Evolutionary conservation across 2,329 filamentous ascomycete species (phyloP).

Genomic region (Grosmannia huntii): DNA sequence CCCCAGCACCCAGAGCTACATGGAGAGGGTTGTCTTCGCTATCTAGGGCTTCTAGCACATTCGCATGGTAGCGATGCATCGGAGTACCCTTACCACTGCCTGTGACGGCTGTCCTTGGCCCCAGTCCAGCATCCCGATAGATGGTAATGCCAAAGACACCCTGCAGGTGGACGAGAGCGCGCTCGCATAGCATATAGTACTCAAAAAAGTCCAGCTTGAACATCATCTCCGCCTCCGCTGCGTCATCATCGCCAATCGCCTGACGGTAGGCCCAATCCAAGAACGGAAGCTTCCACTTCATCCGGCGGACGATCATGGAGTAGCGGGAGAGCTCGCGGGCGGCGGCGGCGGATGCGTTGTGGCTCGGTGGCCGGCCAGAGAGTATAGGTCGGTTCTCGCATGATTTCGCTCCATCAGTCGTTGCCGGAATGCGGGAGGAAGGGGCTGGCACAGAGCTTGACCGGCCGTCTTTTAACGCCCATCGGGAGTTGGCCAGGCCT

Average conservation of each 20-base stretch:
- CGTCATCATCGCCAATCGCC: conserved; percentile 20
- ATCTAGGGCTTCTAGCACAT: conserved; percentile 51
- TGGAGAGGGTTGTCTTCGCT: conserved; percentile 44
- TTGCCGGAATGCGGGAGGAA: not conserved
- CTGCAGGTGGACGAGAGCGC: conserved; percentile 55
- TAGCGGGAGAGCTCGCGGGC: conserved; percentile 37
- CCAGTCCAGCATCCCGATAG: conserved; percentile 16
- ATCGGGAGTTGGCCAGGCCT: conserved; percentile 9
- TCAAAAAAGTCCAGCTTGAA: conserved; percentile 72
- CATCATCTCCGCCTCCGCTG: conserved; percentile 47
- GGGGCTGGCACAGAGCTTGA: conserved; percentile 7
- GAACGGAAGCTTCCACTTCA: conserved; percentile 52
- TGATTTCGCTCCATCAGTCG: not conserved
- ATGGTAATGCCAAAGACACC: conserved; percentile 48
- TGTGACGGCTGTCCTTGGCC: conserved; percentile 6
- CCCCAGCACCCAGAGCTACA: conserved; percentile 37
- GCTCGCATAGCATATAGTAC: conserved; percentile 61
- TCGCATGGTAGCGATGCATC: conserved; percentile 48
- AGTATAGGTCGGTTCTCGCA: not conserved
- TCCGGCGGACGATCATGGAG: conserved; percentile 44
- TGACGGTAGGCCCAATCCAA: conserved; percentile 42
- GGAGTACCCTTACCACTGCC: not conserved
- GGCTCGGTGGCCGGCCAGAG: not conserved
- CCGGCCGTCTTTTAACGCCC: conserved; percentile 3
- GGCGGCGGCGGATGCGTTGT: conserved; percentile 6